Conservation (phyloP, 2,329 filamentous ascomycete genomes). For the Nothophoma quercina region DNA sequence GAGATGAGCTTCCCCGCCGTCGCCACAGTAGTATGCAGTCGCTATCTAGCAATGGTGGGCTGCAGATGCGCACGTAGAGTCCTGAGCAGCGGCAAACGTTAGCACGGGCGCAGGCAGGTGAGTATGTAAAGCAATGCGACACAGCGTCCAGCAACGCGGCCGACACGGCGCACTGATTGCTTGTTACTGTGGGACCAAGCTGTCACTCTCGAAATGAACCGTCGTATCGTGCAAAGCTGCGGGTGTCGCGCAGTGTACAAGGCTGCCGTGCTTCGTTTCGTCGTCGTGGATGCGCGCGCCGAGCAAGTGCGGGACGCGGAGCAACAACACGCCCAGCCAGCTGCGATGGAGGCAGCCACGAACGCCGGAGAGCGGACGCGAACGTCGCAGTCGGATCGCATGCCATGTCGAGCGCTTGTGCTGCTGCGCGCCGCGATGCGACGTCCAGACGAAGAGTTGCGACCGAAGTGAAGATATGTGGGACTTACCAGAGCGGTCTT, state of each 20-base stretch:
- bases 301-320: constrained; percentile 29
- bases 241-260: constrained; percentile 36
- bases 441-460: constrained; percentile 11
- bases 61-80: constrained; percentile 34
- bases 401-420: constrained; percentile 1
- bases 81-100: constrained; percentile 45
- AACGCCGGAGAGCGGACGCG: constrained; percentile 21
- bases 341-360: constrained; percentile 22
- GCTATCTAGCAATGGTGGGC: constrained; percentile 38
- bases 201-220: constrained; percentile 45
- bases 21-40: constrained; percentile 36
- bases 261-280: constrained; percentile 42
- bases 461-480: constrained; percentile 15
- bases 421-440: constrained; percentile 9
- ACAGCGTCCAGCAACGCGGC: constrained; percentile 24
- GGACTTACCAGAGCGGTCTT: constrained; percentile 21
- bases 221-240: constrained; percentile 36
- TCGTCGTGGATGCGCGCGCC: constrained; percentile 36
- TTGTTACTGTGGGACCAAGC: constrained; percentile 46
- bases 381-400: constrained; percentile 18
- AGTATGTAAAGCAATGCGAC: constrained; percentile 39
- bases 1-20: constrained; percentile 25
- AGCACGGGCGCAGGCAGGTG: constrained; percentile 43
- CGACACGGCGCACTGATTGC: constrained; percentile 41
- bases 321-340: constrained; percentile 29